phyloP scores from a whole-genome alignment of 2,329 filamentous ascomycete species.

The Sporothrix curviconia region DNA sequence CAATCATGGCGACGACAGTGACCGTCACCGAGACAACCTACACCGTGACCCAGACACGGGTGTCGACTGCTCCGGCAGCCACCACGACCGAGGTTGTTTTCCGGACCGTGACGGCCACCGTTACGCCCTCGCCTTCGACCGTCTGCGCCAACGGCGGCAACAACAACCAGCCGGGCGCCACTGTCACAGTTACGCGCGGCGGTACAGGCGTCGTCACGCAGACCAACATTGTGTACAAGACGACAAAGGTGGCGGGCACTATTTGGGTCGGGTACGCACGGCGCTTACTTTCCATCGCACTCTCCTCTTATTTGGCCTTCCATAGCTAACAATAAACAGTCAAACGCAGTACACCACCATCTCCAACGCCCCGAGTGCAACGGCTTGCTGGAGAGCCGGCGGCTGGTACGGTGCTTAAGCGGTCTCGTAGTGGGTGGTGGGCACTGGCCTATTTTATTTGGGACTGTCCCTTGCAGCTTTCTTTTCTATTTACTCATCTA shows the following conservation, averaged over 20 bases:
- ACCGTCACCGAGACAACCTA: slow-evolving; percentile 33
- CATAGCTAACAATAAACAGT: slow-evolving; percentile 17
- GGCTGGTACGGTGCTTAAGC: slow-evolving; percentile 28
- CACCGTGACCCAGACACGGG: slow-evolving; percentile 30
- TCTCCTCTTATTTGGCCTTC: not conserved
- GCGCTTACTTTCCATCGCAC: too few relatives aligned
- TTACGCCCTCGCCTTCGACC: slow-evolving; percentile 30
- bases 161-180: slow-evolving; percentile 23
- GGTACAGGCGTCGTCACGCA: slow-evolving; percentile 26
- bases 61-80: slow-evolving; percentile 28
- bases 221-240: slow-evolving; percentile 31
- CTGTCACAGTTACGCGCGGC: slow-evolving; percentile 28
- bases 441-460: too few relatives aligned
- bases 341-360: slow-evolving; percentile 30
- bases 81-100: slow-evolving; percentile 31
- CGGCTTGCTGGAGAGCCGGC: slow-evolving; percentile 31
- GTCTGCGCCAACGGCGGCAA: slow-evolving; percentile 26
- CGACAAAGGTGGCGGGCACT: slow-evolving; percentile 29
- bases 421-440: not conserved
- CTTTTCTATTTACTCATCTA: not conserved
- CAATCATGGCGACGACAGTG: slow-evolving; percentile 29
- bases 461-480: not conserved
- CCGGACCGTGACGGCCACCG: slow-evolving; percentile 25
- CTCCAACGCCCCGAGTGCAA: slow-evolving; percentile 30
- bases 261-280: slow-evolving; percentile 32